Evolutionary conservation across 495 filamentous ascomycete genomes (phyloP), one percentile per base, ranked within the genome.

Genomic region (Haplographium delicatum): DNA sequence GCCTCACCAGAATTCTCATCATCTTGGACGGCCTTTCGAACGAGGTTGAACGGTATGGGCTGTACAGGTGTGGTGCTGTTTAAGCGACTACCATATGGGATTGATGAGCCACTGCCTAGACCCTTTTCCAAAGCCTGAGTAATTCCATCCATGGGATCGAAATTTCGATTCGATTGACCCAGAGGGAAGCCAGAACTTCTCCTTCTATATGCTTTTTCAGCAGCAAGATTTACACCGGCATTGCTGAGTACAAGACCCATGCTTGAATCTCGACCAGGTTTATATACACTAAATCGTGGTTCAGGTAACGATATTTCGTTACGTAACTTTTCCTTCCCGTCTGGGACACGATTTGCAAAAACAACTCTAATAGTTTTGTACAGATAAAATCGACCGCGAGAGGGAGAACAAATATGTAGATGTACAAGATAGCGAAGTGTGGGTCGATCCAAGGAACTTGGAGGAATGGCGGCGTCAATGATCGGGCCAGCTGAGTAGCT

Each of bases 311-410:
- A 86, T 24, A 91, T 86, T 62, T 99, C 93, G 61, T 94, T 96
- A 6, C 85, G 81, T 33, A 99, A 73, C 49, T 82, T 88, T 69
- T 97, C 93, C 62, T 97, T 96, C 23, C 90, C 93, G 61, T 99
- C 93, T 0, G 94, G 93, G 2, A 96, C 94, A 23, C 93, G 82
- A 64, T 99, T 99, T 45, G 93, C 93, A 65, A 99, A 99, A 2
- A 99, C 93, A 38, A 99, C 89, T 25, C 93, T 81, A 50, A 97
- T 86, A 50, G 77, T 86, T 60, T 91, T 94, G 71, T 97, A 89
- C 2, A 99, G 71, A 56, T 87, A 99, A 66, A 83, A 94, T 42
- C 91, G 83, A 27, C 89, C 89, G 44, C 80, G 83, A 1, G 82
- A 82, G 7, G 91, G 83, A 63, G 85, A 89, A 64, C 91, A 96